Evolutionary conservation across 257 asterid genomes (phyloP).

Genomic region (Solanum lycopersicoides): DNA sequence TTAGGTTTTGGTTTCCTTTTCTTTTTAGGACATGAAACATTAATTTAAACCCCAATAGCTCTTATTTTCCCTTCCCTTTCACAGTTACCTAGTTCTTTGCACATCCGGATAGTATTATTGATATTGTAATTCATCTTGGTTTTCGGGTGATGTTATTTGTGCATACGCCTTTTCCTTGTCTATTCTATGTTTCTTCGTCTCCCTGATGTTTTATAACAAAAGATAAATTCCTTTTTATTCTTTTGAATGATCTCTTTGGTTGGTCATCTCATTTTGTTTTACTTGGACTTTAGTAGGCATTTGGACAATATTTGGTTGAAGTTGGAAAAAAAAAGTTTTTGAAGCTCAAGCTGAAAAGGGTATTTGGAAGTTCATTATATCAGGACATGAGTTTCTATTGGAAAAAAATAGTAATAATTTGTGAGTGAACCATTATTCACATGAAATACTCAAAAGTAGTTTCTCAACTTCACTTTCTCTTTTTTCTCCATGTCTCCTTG

Average conservation of each 20-base stretch:
- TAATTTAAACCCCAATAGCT: background rate
- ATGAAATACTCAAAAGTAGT: background rate
- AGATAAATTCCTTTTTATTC: background rate
- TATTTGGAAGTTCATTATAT: background rate
- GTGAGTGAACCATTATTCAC: background rate
- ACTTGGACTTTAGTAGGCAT: background rate
- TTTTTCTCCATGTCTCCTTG: background rate
- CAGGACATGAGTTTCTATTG: background rate
- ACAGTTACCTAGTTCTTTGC: background rate
- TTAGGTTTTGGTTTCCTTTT: background rate
- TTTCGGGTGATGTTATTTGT: background rate
- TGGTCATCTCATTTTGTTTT: background rate
- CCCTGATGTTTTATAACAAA: background rate
- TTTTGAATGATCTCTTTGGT: background rate
- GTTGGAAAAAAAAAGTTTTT: background rate
- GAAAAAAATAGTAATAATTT: background rate
- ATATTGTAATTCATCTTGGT: background rate
- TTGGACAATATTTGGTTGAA: background rate
- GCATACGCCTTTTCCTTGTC: background rate
- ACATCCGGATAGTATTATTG: background rate
- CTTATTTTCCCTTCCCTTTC: background rate
- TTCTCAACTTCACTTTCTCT: background rate
- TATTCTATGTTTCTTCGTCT: background rate
- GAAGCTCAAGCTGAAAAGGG: background rate
- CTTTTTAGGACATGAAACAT: background rate